Conservation (phyloP, 2,329 filamentous ascomycete genomes). For the Raffaelea arxii region DNA sequence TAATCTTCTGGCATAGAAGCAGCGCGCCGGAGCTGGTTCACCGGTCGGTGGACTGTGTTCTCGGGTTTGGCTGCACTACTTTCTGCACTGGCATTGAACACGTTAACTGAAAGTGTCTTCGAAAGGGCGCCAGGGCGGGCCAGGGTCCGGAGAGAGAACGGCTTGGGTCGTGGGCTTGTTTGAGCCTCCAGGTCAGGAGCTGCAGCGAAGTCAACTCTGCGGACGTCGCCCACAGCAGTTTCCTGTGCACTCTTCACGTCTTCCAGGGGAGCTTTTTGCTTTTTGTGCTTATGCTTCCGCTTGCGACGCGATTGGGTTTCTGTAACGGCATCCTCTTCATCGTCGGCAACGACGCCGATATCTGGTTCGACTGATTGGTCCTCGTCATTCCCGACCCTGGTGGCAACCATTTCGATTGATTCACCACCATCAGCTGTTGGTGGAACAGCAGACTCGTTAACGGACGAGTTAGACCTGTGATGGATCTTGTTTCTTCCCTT, state of each 20-base stretch:
- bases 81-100: constrained; percentile 30
- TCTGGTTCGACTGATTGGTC: not conserved
- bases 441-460: constrained; percentile 26
- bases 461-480: constrained; percentile 36
- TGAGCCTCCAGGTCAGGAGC: constrained; percentile 20
- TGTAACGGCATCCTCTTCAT: constrained; percentile 10
- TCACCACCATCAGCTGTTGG: not conserved
- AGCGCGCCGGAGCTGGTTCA: constrained; percentile 32
- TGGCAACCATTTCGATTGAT: not conserved
- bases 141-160: constrained; percentile 26
- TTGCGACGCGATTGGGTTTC: constrained; percentile 11
- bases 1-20: constrained; percentile 38
- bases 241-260: not conserved
- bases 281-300: constrained; percentile 28
- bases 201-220: constrained; percentile 34
- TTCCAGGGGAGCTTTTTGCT: constrained; percentile 4
- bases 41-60: not conserved
- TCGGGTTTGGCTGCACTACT: not conserved
- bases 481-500: constrained; percentile 49
- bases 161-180: constrained; percentile 21
- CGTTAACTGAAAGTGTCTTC: constrained; percentile 48
- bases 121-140: constrained; percentile 37
- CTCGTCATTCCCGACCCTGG: not conserved
- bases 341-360: constrained; percentile 10
- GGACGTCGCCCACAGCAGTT: constrained; percentile 14